Percentiles rank a stretch among this genome's conserved stretches.
phyloP scores from a whole-genome alignment of 169 alveolate genomes.

The Plasmodium cynomolgi region DNA sequence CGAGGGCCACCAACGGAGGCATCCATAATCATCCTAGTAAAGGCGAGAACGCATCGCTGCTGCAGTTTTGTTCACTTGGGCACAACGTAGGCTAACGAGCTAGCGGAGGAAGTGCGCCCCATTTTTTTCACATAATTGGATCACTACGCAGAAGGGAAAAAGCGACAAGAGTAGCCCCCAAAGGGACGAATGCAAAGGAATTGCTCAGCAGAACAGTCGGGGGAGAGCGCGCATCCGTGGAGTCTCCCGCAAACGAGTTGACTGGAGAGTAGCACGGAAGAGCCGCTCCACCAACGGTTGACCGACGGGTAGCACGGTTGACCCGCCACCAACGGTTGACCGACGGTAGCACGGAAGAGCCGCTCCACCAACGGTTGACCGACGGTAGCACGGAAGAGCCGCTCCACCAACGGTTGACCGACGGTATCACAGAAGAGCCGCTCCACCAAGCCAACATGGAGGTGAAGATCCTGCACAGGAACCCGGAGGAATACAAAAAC shows the following conservation, averaged over 20 bases:
- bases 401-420: no score
- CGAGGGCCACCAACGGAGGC: not conserved
- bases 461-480: constrained; percentile 81
- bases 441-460: constrained; percentile 59
- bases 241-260: not conserved
- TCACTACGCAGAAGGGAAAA: not conserved
- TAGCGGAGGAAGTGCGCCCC: not conserved
- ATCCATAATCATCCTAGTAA: not conserved
- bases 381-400: not conserved
- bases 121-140: not conserved
- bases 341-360: no score
- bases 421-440: no score
- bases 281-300: not conserved
- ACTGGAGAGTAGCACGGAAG: no score
- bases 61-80: not conserved
- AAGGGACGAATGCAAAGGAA: not conserved
- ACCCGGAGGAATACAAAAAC: constrained; percentile 77
- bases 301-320: not conserved
- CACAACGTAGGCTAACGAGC: not conserved
- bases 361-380: not conserved
- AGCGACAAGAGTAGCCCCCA: not conserved
- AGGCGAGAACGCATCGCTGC: not conserved
- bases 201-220: not conserved
- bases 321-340: no score
- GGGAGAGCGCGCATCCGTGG: not conserved